Evolutionary conservation across 345 rosid species (phyloP), one percentile per base, ranked within the genome.

Genomic region (Eucalyptus pauciflora): DNA sequence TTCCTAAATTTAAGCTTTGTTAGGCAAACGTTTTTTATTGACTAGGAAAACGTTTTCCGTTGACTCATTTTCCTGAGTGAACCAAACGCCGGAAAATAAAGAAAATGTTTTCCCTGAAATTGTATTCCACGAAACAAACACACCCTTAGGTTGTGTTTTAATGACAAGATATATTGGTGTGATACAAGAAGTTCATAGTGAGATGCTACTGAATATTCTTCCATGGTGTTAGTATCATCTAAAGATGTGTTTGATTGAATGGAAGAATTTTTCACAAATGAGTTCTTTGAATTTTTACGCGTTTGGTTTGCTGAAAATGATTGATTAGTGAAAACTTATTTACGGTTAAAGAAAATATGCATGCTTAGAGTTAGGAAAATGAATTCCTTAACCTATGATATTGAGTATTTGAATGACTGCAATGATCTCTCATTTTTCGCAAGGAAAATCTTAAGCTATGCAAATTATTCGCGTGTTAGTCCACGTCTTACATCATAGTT

Each of bases 271-370:
- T 64, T 64, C 0, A 8, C 71, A 29, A 29, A 64, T 7, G 16
- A 64, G 37, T 64, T 64, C 31, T 64, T 15, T 14, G 1, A n/a
- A 14, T 31, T 64, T 29, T 64, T 14, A 14, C 2, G 5, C 2
- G 3, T n/a, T 29, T 64, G 18, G 71, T 64, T 0, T 2, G 37
- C 8, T 14, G 18, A 64, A n/a, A 14, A 14, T 29, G 37, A 64
- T 14, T 0, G 1, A 15, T 64, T 0, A 1, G 31, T 64, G 3
- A 6, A 64, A 29, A 64, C 7, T 13, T 8, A 29, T 64, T 64
- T 64, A 64, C 1, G 5, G 18, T 64, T 13, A 14, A 64, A n/a
- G 37, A 64, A 64, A 64, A 7, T 29, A 64, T 64, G 17, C 71
- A 64, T 7, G 71, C 9, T 14, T 64, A 0, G 15, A 64, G 18